These are phyloP conservation scores for Candida montana DNA, from an alignment of 805 yeast species.

Conservation along the genomic window DNA sequence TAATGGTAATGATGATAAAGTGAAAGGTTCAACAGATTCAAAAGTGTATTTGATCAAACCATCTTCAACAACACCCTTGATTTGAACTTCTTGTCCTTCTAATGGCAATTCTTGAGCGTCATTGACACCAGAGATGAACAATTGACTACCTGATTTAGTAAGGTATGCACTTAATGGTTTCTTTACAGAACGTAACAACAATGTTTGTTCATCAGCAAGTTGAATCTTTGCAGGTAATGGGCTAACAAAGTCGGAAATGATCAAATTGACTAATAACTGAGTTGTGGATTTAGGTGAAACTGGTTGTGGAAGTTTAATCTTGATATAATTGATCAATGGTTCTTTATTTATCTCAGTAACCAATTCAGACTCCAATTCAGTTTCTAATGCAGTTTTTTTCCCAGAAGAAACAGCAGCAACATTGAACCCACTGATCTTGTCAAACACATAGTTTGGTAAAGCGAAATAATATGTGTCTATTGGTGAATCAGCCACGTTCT, in stretches of 20 bases:
- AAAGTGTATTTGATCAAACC: conserved; percentile 51
- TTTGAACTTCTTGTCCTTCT: conserved; percentile 26
- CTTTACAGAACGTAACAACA: conserved; percentile 50
- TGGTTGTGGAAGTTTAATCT: conserved; percentile 54
- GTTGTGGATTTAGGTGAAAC: conserved; percentile 56
- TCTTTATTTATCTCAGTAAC: conserved; percentile 21
- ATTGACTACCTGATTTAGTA: conserved; percentile 38
- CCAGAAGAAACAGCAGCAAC: conserved; percentile 26
- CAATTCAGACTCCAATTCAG: conserved; percentile 25
- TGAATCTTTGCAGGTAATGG: conserved; percentile 64
- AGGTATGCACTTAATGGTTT: conserved; percentile 57
- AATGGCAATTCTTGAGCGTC: conserved; percentile 41
- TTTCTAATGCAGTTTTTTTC: conserved; percentile 6
- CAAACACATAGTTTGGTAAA: conserved; percentile 43
- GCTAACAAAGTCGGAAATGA: conserved; percentile 39
- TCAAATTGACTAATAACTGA: conserved; percentile 44
- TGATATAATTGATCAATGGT: conserved; percentile 34
- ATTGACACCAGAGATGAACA: conserved; percentile 40
- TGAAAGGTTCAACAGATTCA: conserved; percentile 40
- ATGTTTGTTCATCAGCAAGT: conserved; percentile 55
- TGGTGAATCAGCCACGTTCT: conserved; percentile 54
- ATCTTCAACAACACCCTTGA: conserved; percentile 35
- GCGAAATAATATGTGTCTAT: conserved; percentile 51
- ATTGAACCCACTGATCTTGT: conserved; percentile 41
- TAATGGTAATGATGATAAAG: conserved; percentile 45